Percentiles rank a stretch among this genome's conserved stretches.
phyloP scores from a whole-genome alignment of 2,329 filamentous ascomycete genomes.

The Talaromyces rugulosus region DNA sequence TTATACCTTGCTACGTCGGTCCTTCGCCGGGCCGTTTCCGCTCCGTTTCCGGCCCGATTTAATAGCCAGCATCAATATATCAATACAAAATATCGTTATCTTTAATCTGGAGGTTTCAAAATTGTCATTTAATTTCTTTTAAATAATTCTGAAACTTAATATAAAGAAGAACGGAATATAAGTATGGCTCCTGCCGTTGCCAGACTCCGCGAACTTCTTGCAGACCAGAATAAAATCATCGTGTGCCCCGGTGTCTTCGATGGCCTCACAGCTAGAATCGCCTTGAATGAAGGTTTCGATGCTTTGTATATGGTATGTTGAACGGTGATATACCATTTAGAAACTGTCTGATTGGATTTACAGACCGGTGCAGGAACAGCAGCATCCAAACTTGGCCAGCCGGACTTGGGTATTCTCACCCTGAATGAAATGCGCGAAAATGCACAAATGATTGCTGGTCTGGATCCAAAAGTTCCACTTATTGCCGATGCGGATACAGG shows the following conservation, averaged over 20 bases:
- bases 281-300: constrained; percentile 59
- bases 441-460: constrained; percentile 61
- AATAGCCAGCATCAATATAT: background rate
- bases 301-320: constrained; percentile 61
- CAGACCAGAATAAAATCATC: constrained; percentile 41
- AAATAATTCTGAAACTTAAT: background rate
- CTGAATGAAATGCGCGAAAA: constrained; percentile 61
- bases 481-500: constrained; percentile 57
- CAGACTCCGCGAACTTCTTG: constrained; percentile 38
- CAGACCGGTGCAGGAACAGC: constrained; percentile 61
- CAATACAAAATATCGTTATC: background rate
- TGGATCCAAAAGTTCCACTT: constrained; percentile 53
- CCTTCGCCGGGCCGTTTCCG: background rate
- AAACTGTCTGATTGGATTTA: background rate
- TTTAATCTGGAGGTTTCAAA: background rate
- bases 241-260: constrained; percentile 66
- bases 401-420: constrained; percentile 60
- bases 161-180: background rate
- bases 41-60: background rate
- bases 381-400: constrained; percentile 57
- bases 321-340: background rate
- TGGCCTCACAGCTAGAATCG: constrained; percentile 62
- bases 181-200: constrained; percentile 10
- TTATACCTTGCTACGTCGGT: background rate
- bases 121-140: background rate